Conservation (phyloP, 495 filamentous ascomycete genomes). For the Rhypophila decipiens region DNA sequence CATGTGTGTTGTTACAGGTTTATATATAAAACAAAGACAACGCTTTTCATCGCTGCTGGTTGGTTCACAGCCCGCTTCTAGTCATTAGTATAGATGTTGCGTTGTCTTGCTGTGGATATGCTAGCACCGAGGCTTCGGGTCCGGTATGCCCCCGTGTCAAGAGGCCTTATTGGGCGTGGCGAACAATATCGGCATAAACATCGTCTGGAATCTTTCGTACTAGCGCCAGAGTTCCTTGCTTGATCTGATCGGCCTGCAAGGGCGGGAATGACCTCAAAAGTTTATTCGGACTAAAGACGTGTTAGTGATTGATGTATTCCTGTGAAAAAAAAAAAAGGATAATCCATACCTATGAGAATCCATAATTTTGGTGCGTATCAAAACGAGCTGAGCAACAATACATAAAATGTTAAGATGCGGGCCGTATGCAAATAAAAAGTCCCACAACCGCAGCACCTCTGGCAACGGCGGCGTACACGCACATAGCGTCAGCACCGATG, state of each 20-base stretch:
- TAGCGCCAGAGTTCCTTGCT: slow-evolving; percentile 69
- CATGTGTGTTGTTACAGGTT: no score
- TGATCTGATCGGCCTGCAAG: slow-evolving; percentile 73
- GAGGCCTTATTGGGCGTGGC: slow-evolving; percentile 80
- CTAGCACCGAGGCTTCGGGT: no score
- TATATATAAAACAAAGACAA: no score
- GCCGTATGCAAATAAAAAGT: slow-evolving; percentile 95
- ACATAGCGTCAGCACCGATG: slow-evolving; percentile 88
- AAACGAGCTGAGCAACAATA: slow-evolving; percentile 91
- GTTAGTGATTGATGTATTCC: slow-evolving; percentile 11
- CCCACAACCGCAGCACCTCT: slow-evolving; percentile 93
- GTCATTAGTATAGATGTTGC: no score
- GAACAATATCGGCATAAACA: slow-evolving; percentile 81
- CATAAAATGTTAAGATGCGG: slow-evolving; percentile 92
- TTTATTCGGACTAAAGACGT: slow-evolving; percentile 68
- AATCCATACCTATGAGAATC: slow-evolving; percentile 66
- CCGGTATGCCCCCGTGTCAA: no score
- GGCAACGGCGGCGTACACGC: slow-evolving; percentile 96
- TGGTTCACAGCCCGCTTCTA: no score
- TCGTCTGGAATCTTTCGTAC: slow-evolving; percentile 82
- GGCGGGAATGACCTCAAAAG: slow-evolving; percentile 84
- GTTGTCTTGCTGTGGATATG: no score
- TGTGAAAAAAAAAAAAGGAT: background rate
- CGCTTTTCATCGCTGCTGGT: no score
- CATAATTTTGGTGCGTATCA: slow-evolving; percentile 79